Evolutionary conservation across 495 filamentous ascomycete species (phyloP), one percentile per base, ranked within the genome.

Genomic region (Penicillium canariense): DNA sequence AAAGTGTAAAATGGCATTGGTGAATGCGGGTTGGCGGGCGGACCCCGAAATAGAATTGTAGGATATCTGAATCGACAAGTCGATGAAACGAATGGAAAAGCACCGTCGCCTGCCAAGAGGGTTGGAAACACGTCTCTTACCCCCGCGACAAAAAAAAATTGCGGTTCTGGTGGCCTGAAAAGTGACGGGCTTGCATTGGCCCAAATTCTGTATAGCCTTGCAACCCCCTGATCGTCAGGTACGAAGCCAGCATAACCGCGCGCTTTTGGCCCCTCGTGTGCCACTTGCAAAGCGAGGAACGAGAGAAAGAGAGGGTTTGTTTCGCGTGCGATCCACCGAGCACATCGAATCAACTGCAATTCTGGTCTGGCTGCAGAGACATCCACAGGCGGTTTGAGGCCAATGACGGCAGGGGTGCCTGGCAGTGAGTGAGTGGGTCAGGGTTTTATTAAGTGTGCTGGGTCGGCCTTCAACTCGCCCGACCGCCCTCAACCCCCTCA

Each of bases 171-270:
- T 32, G 25, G 23, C 38, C 38, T 42, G 20, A 27, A 18, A 27
- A 30, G 26, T 51, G 53, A 55, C 25, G 36, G 46, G 38, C 30
- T 36, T 55, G 36, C 49, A 32, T 51, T 31, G 52, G 43, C 30
- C 46, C 53, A 34, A 45, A 22, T 27, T 17, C 39, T 40, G 46
- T 28, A 56, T n/a, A 18, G n/a, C n/a, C 30, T 38, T 34, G 46
- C 23, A 18, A 28, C 8, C 58, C 58, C 59, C 50, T 57, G 59
- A 61, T 61, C 59, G 59, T 61, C 59, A 61, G 59, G 59, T 45
- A 61, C 59, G 20, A 32, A 10, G 11, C 14, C 27, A 23, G 15
- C 5, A 48, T 55, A 50, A 26, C 48, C 50, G 50, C 50, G 50
- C 50, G 50, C 50, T n/a, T 53, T 53, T 30, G 10, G 25, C 43